Percentiles rank a stretch among this genome's conserved stretches.
Conservation (phyloP, 768 basidiomycete genomes). For the Neoboletus subvelutipes region DNA sequence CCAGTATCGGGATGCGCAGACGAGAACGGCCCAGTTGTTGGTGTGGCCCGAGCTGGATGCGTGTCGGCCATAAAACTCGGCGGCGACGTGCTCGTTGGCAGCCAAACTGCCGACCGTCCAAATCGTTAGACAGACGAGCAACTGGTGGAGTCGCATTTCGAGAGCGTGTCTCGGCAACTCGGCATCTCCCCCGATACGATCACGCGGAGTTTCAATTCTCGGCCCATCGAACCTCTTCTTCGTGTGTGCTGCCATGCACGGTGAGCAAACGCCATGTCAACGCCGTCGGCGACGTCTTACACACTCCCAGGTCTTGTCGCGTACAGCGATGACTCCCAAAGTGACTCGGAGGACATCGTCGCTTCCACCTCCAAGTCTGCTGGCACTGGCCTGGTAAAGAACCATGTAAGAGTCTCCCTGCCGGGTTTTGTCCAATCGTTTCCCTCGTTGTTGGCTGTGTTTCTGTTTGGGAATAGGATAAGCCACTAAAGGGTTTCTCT, state of each 20-base stretch:
- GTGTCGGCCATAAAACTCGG: slow-evolving; percentile 48
- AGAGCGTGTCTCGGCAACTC: slow-evolving; percentile 26
- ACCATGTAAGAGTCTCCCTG: slow-evolving; percentile 64
- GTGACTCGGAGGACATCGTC: slow-evolving; percentile 49
- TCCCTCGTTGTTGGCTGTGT: slow-evolving; percentile 65
- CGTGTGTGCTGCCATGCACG: slow-evolving; percentile 26
- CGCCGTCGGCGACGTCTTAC: slow-evolving; percentile 5
- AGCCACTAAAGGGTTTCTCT: slow-evolving; percentile 40
- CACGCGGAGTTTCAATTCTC: slow-evolving; percentile 26
- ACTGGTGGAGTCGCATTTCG: slow-evolving; percentile 27
- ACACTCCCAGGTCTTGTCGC: slow-evolving; percentile 51
- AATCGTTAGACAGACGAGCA: slow-evolving; percentile 36
- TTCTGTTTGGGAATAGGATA: slow-evolving; percentile 67
- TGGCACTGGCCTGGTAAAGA: slow-evolving; percentile 15
- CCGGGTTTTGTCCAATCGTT: slow-evolving; percentile 42
- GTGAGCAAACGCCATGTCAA: slow-evolving; percentile 20
- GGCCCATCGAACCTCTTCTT: background rate
- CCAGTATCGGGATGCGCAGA: slow-evolving; percentile 94
- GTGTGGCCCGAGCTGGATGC: slow-evolving; percentile 57
- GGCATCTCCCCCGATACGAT: slow-evolving; percentile 7
- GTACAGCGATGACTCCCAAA: slow-evolving; percentile 64
- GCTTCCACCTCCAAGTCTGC: slow-evolving; percentile 29
- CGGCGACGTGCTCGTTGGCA: slow-evolving; percentile 38
- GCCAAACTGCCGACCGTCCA: slow-evolving; percentile 35
- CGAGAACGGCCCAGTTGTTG: slow-evolving; percentile 98